Evolutionary conservation across 2,329 filamentous ascomycete species (phyloP).

Genomic region (Fusarium irregulare): DNA sequence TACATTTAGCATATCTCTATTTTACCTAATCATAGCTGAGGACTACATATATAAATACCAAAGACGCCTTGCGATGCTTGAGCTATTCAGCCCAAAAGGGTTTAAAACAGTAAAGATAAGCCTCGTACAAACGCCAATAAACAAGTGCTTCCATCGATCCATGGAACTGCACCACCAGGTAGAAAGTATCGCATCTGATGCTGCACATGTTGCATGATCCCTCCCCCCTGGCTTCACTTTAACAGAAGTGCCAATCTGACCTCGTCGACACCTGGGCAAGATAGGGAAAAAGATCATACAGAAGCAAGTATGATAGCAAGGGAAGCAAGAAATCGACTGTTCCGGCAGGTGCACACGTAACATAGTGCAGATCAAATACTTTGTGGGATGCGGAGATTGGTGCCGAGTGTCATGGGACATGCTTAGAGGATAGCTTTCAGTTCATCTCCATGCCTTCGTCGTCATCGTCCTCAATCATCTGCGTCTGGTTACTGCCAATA

Average conservation of each 20-base stretch:
- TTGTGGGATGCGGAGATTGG: conserved; percentile 6
- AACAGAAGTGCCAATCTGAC: conserved; percentile 10
- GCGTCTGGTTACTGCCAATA: conserved; percentile 68
- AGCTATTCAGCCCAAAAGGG: background rate
- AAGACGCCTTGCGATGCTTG: conserved; percentile 37
- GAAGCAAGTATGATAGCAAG: background rate
- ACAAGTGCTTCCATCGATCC: background rate
- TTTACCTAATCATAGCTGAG: conserved; percentile 2
- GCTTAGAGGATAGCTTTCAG: conserved; percentile 38
- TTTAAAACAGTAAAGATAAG: background rate
- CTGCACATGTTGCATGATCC: background rate
- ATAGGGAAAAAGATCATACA: background rate
- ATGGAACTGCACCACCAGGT: background rate
- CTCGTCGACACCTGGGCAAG: background rate
- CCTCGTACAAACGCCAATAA: background rate
- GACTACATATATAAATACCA: conserved; percentile 2
- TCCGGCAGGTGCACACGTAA: conserved; percentile 10
- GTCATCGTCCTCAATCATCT: conserved; percentile 68
- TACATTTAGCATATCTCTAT: conserved; percentile 16
- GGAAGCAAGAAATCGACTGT: conserved; percentile 1
- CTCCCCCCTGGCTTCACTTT: background rate
- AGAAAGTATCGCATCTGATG: background rate
- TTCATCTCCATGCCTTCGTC: conserved; percentile 72
- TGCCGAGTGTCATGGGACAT: conserved; percentile 1
- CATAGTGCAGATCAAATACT: conserved; percentile 17